phyloP scores from a whole-genome alignment of 208 protist species.

The Angomonas deanei region DNA sequence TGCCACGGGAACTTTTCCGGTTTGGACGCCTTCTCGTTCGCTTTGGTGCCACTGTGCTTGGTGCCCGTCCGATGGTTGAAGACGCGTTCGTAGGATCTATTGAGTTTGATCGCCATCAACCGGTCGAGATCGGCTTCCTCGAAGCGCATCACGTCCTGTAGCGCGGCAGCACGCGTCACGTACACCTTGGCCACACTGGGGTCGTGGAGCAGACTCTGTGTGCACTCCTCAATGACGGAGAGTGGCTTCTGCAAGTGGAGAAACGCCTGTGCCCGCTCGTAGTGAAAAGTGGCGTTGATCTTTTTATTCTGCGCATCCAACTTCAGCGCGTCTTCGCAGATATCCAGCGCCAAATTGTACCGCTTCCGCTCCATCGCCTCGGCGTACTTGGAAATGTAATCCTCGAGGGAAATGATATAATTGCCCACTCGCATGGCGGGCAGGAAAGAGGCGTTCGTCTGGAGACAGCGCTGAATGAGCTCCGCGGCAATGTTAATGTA shows the following conservation, averaged over 20 bases:
- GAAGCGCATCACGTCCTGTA: constrained; percentile 15
- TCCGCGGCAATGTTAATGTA: constrained; percentile 73
- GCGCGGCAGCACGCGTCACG: constrained; percentile 41
- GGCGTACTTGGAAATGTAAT: constrained; percentile 28
- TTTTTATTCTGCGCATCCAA: constrained; percentile 42
- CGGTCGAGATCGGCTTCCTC: constrained; percentile 48
- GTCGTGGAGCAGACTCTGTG: constrained; percentile 33
- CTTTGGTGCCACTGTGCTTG: background rate
- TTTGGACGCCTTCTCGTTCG: background rate
- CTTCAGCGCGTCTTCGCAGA: constrained; percentile 33
- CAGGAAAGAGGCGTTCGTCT: constrained; percentile 35
- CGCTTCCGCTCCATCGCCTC: constrained; percentile 17
- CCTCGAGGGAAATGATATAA: constrained; percentile 63
- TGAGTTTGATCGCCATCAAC: constrained; percentile 25
- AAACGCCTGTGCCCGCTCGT: constrained; percentile 44
- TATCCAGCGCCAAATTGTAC: constrained; percentile 24
- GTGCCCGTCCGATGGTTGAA: background rate
- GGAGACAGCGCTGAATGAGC: constrained; percentile 59
- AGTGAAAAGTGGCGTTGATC: constrained; percentile 36
- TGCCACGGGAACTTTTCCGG: constrained; percentile 1
- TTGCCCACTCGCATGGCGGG: constrained; percentile 58
- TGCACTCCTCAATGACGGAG: constrained; percentile 59
- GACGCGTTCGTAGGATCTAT: constrained; percentile 14
- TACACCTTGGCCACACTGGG: constrained; percentile 35
- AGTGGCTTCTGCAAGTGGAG: constrained; percentile 24